Evolutionary conservation across 108 stramenopile genomes (phyloP).

Genomic region (Pseudonitzschia multiseries): DNA sequence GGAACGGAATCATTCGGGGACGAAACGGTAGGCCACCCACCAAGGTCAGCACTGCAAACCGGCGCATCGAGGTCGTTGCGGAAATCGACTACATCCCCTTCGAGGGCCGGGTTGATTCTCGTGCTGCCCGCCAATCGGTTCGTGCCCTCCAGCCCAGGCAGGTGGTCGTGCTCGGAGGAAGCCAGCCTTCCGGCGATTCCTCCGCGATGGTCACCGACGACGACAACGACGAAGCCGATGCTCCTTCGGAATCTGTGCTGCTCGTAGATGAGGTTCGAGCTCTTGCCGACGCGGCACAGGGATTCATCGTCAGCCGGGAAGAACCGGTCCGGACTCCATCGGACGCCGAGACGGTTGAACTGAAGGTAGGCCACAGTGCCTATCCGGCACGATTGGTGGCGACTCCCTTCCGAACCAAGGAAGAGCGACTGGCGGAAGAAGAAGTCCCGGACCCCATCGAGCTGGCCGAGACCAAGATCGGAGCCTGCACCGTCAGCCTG

Average conservation of each 20-base stretch:
- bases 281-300: slow-evolving; percentile 65
- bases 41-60: slow-evolving; percentile 67
- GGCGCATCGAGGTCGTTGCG: slow-evolving; percentile 72
- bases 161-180: slow-evolving; percentile 78
- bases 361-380: slow-evolving; percentile 81
- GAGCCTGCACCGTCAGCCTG: slow-evolving; percentile 81
- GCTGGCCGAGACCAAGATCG: slow-evolving; percentile 73
- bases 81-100: slow-evolving; percentile 83
- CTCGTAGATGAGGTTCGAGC: slow-evolving; percentile 46
- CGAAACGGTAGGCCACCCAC: slow-evolving; percentile 79
- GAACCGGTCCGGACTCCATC: slow-evolving; percentile 45
- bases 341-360: slow-evolving; percentile 65
- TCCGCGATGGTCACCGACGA: neutral
- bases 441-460: slow-evolving; percentile 56
- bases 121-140: slow-evolving; percentile 80
- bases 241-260: neutral
- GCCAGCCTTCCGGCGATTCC: slow-evolving; percentile 10
- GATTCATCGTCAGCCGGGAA: slow-evolving; percentile 21
- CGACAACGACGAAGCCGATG: neutral
- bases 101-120: slow-evolving; percentile 83
- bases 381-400: slow-evolving; percentile 79
- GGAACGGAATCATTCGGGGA: slow-evolving; percentile 85
- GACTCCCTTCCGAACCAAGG: slow-evolving; percentile 70
- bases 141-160: slow-evolving; percentile 86
- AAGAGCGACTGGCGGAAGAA: slow-evolving; percentile 54